Evolutionary conservation across 2,329 filamentous ascomycete genomes (phyloP), one percentile per base, ranked within the genome.

Genomic region (Arthrobotrys sinensis): DNA sequence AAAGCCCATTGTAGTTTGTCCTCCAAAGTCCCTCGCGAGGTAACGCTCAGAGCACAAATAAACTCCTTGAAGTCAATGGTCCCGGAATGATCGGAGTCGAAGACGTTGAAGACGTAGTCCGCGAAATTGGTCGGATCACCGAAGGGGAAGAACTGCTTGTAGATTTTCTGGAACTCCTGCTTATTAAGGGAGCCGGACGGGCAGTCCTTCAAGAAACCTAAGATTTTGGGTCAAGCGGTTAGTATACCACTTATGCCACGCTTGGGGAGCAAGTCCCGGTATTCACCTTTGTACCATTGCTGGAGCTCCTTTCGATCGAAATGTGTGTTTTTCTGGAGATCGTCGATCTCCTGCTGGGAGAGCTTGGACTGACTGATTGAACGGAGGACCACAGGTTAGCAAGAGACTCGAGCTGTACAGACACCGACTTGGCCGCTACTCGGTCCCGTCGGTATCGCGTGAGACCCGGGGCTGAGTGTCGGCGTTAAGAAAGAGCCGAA

Each of bases 61-160:
- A 99, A 99, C 86, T 99, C 96, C 85, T 98, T 98, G 86, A 99
- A 99, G 86, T 99, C 96, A 84, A 99, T 99, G 82, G 93, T 95
- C 81, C 96, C 96, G 52, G 93, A 97, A 83, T 97, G 96, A 86
- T 99, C 96, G 84, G 93, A 92, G 85, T 99, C 96, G 85, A 99
- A 99, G 45, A 99, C 96, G 82, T 97, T 97, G 87, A 99, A 99
- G 80, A 99, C 96, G 85, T 98, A 98, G 86, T 98, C 95, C 84
- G 96, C 96, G 84, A 99, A 99, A 1, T 93, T 96, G 28, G 93
- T 97, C 2, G 96, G 96, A 84, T 99, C 96, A 81, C 96, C 96
- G 83, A 98, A 98, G 12, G 96, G 96, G 85, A 99, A 99, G 89
- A 99, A 99, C 85, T 98, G 96, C 82, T 96, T 93, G 86, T 99